These are phyloP conservation scores for Stereocaulon alpinum DNA, from an alignment of 495 filamentous ascomycete species.

Conservation along the genomic window DNA sequence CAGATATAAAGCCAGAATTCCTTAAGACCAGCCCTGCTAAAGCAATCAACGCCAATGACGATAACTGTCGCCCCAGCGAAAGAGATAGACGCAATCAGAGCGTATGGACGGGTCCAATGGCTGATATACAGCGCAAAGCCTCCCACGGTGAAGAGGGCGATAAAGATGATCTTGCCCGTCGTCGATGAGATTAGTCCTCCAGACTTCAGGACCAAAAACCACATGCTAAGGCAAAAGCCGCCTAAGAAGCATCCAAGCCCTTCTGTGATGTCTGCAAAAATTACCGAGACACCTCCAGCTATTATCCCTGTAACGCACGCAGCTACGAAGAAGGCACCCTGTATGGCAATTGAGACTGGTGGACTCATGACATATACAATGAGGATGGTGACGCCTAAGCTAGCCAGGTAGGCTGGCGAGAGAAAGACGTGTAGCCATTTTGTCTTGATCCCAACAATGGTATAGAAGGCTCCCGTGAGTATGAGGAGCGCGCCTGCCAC, in stretches of 20 bases:
- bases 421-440: slow-evolving; percentile 75
- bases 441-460: slow-evolving; percentile 75
- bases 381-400: slow-evolving; percentile 67
- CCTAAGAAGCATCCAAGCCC: slow-evolving; percentile 79
- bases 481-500: slow-evolving; percentile 72
- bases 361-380: slow-evolving; percentile 86
- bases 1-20: slow-evolving; percentile 96
- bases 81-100: slow-evolving; percentile 61
- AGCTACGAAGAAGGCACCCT: slow-evolving; percentile 84
- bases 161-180: slow-evolving; percentile 60
- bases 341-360: slow-evolving; percentile 63
- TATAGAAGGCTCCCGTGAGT: slow-evolving; percentile 54
- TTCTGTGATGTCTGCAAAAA: slow-evolving; percentile 82
- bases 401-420: slow-evolving; percentile 62
- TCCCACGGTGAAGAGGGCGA: slow-evolving; percentile 56
- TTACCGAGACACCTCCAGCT: slow-evolving; percentile 62
- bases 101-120: slow-evolving; percentile 65
- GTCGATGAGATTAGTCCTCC: slow-evolving; percentile 60
- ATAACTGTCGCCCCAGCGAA: slow-evolving; percentile 72
- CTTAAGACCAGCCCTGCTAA: slow-evolving; percentile 76
- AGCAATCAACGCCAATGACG: slow-evolving; percentile 83
- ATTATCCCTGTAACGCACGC: slow-evolving; percentile 62
- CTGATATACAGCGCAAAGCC: slow-evolving; percentile 69
- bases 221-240: slow-evolving; percentile 85
- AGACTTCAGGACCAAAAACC: slow-evolving; percentile 66